Evolutionary conservation across 129 eudicot genomes (phyloP).

Genomic region (Tagetes erecta): DNA sequence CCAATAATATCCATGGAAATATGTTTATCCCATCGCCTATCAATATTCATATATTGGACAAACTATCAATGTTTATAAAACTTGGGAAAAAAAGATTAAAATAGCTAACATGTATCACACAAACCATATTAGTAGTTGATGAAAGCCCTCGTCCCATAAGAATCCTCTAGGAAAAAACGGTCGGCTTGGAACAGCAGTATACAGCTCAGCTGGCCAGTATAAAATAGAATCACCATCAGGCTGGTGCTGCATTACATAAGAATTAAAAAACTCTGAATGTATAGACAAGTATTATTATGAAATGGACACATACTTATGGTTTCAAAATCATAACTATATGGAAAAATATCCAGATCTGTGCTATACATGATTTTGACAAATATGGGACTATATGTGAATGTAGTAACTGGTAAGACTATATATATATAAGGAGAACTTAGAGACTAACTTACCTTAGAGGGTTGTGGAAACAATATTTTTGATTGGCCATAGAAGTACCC

Average conservation of each 20-base stretch:
- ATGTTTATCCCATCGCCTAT: slow-evolving; percentile 88
- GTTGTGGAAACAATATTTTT: slow-evolving; percentile 65
- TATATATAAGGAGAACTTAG: neutral
- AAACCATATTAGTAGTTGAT: slow-evolving; percentile 87
- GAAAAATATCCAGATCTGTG: neutral
- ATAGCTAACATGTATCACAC: slow-evolving; percentile 24
- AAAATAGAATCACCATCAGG: slow-evolving; percentile 57
- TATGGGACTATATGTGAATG: slow-evolving; percentile 10
- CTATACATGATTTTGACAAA: neutral
- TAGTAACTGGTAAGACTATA: slow-evolving; percentile 5
- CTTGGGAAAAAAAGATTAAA: neutral
- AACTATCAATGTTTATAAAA: slow-evolving; percentile 3
- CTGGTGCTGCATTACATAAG: slow-evolving; percentile 53
- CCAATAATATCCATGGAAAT: slow-evolving; percentile 91
- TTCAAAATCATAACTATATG: neutral
- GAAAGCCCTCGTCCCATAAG: slow-evolving; percentile 99
- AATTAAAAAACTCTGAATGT: neutral
- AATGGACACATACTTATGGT: neutral
- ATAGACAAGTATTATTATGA: neutral
- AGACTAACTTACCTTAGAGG: slow-evolving; percentile 55
- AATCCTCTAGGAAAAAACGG: slow-evolving; percentile 97
- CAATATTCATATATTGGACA: slow-evolving; percentile 17
- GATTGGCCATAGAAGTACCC: slow-evolving; percentile 98
- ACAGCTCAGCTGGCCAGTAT: slow-evolving; percentile 97
- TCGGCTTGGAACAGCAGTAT: slow-evolving; percentile 99